Conservation (phyloP, 108 stramenopile species). For the Discostella stelligeroides region DNA sequence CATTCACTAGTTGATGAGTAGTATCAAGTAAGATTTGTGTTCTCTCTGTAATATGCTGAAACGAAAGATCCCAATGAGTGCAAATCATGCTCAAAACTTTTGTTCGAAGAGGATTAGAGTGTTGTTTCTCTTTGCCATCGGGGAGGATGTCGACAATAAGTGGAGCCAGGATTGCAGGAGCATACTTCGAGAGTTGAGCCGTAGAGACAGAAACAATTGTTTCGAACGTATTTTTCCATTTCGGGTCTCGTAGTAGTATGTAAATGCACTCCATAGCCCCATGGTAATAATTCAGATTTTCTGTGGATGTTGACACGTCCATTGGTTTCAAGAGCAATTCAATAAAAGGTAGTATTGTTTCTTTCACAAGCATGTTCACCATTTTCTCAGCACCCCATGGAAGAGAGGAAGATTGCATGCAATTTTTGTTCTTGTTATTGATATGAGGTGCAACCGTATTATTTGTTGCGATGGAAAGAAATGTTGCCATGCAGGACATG, state of each 20-base stretch:
- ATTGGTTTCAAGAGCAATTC: conserved; percentile 6
- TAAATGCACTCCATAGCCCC: conserved; percentile 36
- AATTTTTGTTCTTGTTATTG: conserved; percentile 5
- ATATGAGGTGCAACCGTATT: background rate
- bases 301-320: background rate
- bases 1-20: background rate
- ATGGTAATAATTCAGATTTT: conserved; percentile 19
- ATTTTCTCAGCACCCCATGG: conserved; percentile 52
- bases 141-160: conserved; percentile 58
- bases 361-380: conserved; percentile 34
- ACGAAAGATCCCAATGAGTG: conserved; percentile 34
- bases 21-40: background rate
- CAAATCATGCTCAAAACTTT: conserved; percentile 41
- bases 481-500: conserved; percentile 37
- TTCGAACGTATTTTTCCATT: background rate
- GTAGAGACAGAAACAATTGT: background rate
- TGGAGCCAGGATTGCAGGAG: conserved; percentile 65
- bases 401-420: conserved; percentile 20
- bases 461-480: conserved; percentile 30
- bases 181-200: conserved; percentile 46
- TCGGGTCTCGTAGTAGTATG: conserved; percentile 26
- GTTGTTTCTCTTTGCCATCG: conserved; percentile 54
- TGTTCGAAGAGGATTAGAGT: conserved; percentile 58
- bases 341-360: conserved; percentile 39
- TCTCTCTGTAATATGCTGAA: conserved; percentile 21